These are phyloP conservation scores for Candida tammaniensis DNA, from an alignment of 805 yeast species.

Conservation along the genomic window DNA sequence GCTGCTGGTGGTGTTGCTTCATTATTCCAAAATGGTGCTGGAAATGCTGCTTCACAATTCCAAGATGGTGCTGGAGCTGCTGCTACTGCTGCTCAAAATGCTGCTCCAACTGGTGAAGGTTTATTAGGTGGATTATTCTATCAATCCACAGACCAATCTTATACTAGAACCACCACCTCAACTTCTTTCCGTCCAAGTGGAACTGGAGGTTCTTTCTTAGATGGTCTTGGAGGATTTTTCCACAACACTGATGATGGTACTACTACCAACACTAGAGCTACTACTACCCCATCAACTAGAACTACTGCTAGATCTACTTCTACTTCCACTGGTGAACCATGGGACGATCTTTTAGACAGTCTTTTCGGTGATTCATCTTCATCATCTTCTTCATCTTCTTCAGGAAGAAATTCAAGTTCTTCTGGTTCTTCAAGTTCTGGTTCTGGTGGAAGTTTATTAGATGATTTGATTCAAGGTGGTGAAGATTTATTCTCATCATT, in stretches of 20 bases:
- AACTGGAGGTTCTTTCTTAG: constrained; percentile 1
- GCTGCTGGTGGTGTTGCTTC: constrained; percentile 1
- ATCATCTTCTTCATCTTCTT: constrained; percentile 10
- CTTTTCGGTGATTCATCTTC: constrained; percentile 10
- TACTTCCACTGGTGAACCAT: constrained; percentile 9
- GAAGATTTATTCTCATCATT: constrained; percentile 1
- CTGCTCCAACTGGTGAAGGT: constrained; percentile 2
- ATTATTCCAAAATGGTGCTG: neutral
- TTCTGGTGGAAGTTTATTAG: constrained; percentile 10
- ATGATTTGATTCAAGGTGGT: constrained; percentile 7
- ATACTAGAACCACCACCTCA: constrained; percentile 5
- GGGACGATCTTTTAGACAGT: constrained; percentile 10
- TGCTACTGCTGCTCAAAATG: constrained; percentile 1
- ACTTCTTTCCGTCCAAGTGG: constrained; percentile 1
- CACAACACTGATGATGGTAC: constrained; percentile 6
- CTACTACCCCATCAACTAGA: constrained; percentile 6
- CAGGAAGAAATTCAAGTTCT: constrained; percentile 9
- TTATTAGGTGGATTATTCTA: too few relatives aligned
- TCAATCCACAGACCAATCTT: too few relatives aligned
- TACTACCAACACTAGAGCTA: constrained; percentile 1
- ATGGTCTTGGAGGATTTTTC: neutral
- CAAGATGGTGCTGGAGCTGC: constrained; percentile 4
- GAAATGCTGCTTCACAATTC: constrained; percentile 1
- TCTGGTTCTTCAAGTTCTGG: constrained; percentile 9
- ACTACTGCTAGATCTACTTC: constrained; percentile 11